Evolutionary conservation across 805 yeast genomes (phyloP), one percentile per base, ranked within the genome.

Genomic region (Candida maris): DNA sequence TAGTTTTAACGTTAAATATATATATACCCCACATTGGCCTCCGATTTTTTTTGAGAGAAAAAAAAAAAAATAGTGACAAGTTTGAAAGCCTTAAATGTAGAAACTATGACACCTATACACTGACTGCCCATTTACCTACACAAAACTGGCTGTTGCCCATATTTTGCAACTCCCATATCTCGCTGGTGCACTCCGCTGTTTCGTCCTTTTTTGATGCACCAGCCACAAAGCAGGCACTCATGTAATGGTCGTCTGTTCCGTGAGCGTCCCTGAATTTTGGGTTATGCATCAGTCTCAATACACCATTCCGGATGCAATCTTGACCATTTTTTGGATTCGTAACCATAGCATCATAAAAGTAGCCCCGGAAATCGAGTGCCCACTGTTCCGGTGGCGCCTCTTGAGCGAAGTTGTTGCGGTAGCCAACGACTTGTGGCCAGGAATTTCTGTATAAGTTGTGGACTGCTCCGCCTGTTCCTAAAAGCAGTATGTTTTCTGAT

Each of bases 141-240:
- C 26, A 23, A 18, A 27, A 37, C 25, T 37, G 40, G 23, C 40
- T 37, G 40, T 37, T 37, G 19, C 33, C 32, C 40, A 37, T 37
- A 19, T 37, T 37, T 20, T 27, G 35, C n/a, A 37, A 15, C 25
- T 37, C 40, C 40, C 40, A 37, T 16, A 37, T 32, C 25, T 37
- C 40, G 14, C 40, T 37, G 6, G 40, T 32, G 24, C 40, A 37
- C 13, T n/a, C 18, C 9, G 36, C 40, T 2, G 20, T 22, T 17
- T 37, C 40, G 10, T 17, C 25, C 25, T 31, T 28, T 20, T 32
- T 21, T 13, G 32, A 19, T 12, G 40, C 40, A 3, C 40, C 40
- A 2, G 40, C 40, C 20, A 37, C 32, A 19, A 37, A 37, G 27
- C 40, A 37, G 12, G 40, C 40, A 27, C 40, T 37, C 40, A 37